Evolutionary conservation across 2,329 filamentous ascomycete genomes (phyloP).

Genomic region (Metarhizium album): DNA sequence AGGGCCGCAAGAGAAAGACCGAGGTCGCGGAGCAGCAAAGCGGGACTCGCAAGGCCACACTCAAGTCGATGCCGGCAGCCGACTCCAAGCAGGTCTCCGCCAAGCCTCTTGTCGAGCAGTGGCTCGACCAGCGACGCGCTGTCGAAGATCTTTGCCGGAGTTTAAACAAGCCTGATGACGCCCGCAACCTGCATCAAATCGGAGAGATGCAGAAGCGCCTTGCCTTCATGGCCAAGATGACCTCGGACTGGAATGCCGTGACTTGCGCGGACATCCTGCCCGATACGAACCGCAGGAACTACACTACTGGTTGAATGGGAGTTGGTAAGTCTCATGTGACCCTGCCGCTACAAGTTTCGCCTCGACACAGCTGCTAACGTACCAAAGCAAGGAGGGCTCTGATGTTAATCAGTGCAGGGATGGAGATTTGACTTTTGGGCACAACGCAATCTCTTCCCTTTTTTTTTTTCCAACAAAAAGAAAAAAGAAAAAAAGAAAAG

Average conservation of each 20-base stretch:
- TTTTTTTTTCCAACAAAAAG: too few species aligned
- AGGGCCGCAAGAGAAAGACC: constrained; percentile 49
- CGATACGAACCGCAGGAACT: constrained; percentile 1
- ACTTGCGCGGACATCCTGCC: background rate
- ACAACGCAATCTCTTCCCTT: background rate
- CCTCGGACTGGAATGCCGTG: constrained; percentile 9
- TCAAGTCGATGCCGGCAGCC: constrained; percentile 27
- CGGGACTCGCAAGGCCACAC: constrained; percentile 38
- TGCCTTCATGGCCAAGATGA: constrained; percentile 40
- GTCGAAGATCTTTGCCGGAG: constrained; percentile 48
- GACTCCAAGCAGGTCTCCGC: constrained; percentile 22
- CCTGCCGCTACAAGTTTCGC: background rate
- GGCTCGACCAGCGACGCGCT: constrained; percentile 51
- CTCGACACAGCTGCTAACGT: background rate
- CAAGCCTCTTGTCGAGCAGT: constrained; percentile 39
- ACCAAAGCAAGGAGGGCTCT: background rate
- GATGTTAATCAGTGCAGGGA: background rate
- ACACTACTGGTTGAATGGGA: constrained; percentile 6
- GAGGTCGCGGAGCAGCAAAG: constrained; percentile 31
- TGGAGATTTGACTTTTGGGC: background rate
- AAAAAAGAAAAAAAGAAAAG: too few species aligned
- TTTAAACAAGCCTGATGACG: constrained; percentile 38
- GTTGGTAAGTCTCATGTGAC: background rate
- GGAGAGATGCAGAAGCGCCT: constrained; percentile 39
- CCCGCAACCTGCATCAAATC: constrained; percentile 43